Conservation (phyloP, 441 rosid species). For the Jatropha multifida region DNA sequence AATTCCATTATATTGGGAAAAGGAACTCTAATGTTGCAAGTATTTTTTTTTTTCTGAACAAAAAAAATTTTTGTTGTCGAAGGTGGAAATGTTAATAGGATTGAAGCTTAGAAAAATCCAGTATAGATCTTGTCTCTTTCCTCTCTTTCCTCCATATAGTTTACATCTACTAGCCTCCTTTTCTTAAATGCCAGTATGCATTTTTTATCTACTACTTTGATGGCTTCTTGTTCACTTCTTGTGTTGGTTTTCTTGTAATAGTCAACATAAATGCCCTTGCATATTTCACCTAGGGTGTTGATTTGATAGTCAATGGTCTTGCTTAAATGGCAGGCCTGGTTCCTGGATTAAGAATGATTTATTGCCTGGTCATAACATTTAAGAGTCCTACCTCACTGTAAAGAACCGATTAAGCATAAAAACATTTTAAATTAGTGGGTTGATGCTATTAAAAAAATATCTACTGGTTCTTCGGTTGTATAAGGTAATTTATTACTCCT, state of each 20-base stretch:
- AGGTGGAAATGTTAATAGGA: neutral
- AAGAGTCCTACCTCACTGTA: neutral
- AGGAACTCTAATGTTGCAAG: neutral
- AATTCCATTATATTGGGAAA: neutral
- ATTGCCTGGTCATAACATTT: neutral
- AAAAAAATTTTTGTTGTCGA: neutral
- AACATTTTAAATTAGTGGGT: neutral
- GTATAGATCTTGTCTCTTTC: neutral
- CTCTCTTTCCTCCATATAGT: too few species aligned
- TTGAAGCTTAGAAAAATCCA: neutral
- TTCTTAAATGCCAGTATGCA: too few species aligned
- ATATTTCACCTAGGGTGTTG: neutral
- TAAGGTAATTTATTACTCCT: neutral
- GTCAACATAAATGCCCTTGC: neutral
- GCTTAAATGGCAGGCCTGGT: too few species aligned
- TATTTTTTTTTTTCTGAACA: neutral
- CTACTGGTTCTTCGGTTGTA: neutral
- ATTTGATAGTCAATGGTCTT: neutral
- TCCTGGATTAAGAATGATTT: neutral
- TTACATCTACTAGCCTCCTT: too few species aligned
- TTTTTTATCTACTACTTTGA: neutral
- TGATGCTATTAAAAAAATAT: neutral
- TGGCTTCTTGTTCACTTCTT: neutral
- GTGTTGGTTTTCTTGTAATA: neutral
- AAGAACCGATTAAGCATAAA: neutral